phyloP scores from a whole-genome alignment of 805 yeast species.

The Kregervanrija delftensis region DNA sequence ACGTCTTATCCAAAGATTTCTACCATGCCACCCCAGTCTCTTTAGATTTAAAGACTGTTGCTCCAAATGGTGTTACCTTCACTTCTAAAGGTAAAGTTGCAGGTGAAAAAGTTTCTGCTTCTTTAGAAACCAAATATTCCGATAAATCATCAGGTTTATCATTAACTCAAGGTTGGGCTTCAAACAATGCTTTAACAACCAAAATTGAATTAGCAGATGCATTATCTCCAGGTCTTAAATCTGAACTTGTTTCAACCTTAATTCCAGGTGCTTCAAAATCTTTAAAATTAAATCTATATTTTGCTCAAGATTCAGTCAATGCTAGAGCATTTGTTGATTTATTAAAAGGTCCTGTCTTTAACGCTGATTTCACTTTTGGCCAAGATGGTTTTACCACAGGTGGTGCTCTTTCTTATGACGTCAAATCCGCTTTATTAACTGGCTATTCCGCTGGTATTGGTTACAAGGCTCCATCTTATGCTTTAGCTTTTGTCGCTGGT shows the following conservation, averaged over 20 bases:
- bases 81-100: slow-evolving; percentile 81
- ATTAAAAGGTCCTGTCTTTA: slow-evolving; percentile 90
- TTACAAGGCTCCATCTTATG: slow-evolving; percentile 82
- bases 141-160: slow-evolving; percentile 92
- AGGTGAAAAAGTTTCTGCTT: slow-evolving; percentile 76
- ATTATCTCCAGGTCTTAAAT: slow-evolving; percentile 90
- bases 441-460: slow-evolving; percentile 92
- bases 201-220: slow-evolving; percentile 89
- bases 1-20: slow-evolving; percentile 84
- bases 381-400: slow-evolving; percentile 97
- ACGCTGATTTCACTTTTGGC: slow-evolving; percentile 91
- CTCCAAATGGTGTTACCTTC: slow-evolving; percentile 96
- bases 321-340: slow-evolving; percentile 94
- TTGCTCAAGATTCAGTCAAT: slow-evolving; percentile 86
- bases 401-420: slow-evolving; percentile 95
- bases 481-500: slow-evolving; percentile 78
- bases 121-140: slow-evolving; percentile 83
- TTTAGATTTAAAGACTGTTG: slow-evolving; percentile 82
- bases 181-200: slow-evolving; percentile 85
- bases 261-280: slow-evolving; percentile 81
- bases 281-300: slow-evolving; percentile 85
- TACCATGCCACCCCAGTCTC: slow-evolving; percentile 85
- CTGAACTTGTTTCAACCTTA: slow-evolving; percentile 81
- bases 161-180: slow-evolving; percentile 96
- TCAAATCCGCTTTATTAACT: slow-evolving; percentile 85